These are phyloP conservation scores for Kodamaea arcana DNA, from an alignment of 1,139 yeast genomes.

Conservation along the genomic window DNA sequence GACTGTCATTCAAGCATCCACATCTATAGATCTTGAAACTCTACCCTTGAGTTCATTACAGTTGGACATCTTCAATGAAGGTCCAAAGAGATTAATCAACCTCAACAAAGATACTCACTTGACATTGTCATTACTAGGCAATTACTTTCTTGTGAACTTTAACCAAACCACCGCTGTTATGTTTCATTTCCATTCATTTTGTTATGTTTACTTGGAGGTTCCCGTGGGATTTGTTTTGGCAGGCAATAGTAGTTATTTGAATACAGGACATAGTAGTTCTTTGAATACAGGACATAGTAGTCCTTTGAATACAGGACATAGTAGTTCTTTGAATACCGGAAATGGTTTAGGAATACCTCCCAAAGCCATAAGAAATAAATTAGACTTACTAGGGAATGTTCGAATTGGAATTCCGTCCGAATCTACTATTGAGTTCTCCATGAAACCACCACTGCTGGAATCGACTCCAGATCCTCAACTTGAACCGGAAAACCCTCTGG, in stretches of 20 bases:
- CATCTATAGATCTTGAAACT: slow-evolving; percentile 7
- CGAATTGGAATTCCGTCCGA: not conserved
- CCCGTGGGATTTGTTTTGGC: not conserved
- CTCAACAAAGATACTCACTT: slow-evolving; percentile 9
- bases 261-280: no score
- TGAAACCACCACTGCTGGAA: slow-evolving; percentile 15
- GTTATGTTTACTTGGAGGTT: slow-evolving; percentile 17
- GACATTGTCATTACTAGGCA: slow-evolving; percentile 7
- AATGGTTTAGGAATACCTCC: not conserved
- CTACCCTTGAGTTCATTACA: slow-evolving; percentile 7
- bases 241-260: not conserved
- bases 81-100: slow-evolving; percentile 8
- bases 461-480: not conserved
- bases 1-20: slow-evolving; percentile 13
- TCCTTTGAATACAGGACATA: not conserved
- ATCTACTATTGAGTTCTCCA: slow-evolving; percentile 11
- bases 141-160: slow-evolving; percentile 11
- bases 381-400: not conserved
- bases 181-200: slow-evolving; percentile 12
- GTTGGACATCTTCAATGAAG: slow-evolving; percentile 3
- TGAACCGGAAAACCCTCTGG: slow-evolving; percentile 20
- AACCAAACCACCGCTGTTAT: slow-evolving; percentile 13
- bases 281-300: slow-evolving; percentile 2
- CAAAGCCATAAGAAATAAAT: not conserved
- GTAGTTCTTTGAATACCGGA: no score